Evolutionary conservation across 2,329 filamentous ascomycete species (phyloP).

Genomic region (Cadophora luteo-olivacea): DNA sequence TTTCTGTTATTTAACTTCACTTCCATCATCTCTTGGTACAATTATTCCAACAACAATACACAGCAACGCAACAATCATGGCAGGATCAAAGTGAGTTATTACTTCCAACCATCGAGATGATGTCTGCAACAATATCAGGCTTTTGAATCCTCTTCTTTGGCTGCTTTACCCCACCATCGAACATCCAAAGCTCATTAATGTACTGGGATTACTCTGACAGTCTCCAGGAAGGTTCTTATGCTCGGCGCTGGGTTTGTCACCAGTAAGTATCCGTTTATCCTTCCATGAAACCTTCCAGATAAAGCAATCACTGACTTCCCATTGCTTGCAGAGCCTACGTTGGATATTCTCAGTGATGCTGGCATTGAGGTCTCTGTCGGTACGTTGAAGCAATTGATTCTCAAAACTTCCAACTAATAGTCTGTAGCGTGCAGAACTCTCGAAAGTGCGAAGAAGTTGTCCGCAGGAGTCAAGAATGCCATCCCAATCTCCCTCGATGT

Average conservation of each 20-base stretch:
- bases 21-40: not conserved
- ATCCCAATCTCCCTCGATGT: conserved; percentile 86
- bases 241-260: conserved; percentile 61
- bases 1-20: conserved; percentile 6
- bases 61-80: conserved; percentile 33
- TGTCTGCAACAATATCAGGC: not conserved
- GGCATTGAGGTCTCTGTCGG: conserved; percentile 64
- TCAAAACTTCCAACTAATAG: conserved; percentile 26
- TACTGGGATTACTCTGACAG: not conserved
- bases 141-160: not conserved
- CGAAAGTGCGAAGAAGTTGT: conserved; percentile 76
- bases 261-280: conserved; percentile 33
- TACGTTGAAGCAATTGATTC: conserved; percentile 41
- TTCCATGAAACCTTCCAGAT: not conserved
- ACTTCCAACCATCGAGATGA: not conserved
- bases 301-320: not conserved
- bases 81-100: conserved; percentile 35
- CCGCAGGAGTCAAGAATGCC: conserved; percentile 74
- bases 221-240: conserved; percentile 50
- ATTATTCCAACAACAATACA: conserved; percentile 2
- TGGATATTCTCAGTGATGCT: conserved; percentile 62
- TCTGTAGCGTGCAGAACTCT: conserved; percentile 79
- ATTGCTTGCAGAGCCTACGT: conserved; percentile 50
- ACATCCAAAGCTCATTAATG: not conserved
- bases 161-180: not conserved